A percentile compares a stretch with the other conserved stretches of the same genome.
phyloP scores from a whole-genome alignment of 352 stramenopile species.

The Phytophthora multivora region DNA sequence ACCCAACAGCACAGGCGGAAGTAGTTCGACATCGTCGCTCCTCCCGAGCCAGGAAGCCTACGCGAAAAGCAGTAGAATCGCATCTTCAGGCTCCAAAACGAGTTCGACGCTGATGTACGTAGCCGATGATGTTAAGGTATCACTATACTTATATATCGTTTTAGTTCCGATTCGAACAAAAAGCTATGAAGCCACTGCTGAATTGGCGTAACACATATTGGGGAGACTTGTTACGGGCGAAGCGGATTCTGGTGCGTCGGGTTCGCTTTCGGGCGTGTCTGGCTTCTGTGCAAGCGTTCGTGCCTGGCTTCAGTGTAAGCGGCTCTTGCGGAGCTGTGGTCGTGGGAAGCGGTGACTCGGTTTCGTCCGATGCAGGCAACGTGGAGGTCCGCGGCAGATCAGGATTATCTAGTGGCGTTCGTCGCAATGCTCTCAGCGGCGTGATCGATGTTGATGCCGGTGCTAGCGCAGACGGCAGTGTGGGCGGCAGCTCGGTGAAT shows the following conservation, averaged over 20 bases:
- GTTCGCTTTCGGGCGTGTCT: not conserved
- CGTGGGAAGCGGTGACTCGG: not conserved
- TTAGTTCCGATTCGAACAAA: too few relatives aligned
- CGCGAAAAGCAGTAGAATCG: too few relatives aligned
- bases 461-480: not conserved
- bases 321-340: not conserved
- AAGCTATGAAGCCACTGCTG: too few relatives aligned
- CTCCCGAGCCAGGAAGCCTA: too few relatives aligned
- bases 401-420: not conserved
- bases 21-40: too few relatives aligned
- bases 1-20: too few relatives aligned
- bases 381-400: slow-evolving; percentile 4
- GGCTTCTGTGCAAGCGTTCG: too few relatives aligned
- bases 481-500: not conserved
- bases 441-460: not conserved
- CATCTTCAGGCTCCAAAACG: too few relatives aligned
- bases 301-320: not conserved
- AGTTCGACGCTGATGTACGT: too few relatives aligned
- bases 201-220: too few relatives aligned
- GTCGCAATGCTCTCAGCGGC: not conserved
- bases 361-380: not conserved
- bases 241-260: not conserved
- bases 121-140: too few relatives aligned
- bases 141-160: too few relatives aligned
- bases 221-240: not conserved